Evolutionary conservation across 495 filamentous ascomycete species (phyloP).

Genomic region (Aspergillus saccharolyticus): DNA sequence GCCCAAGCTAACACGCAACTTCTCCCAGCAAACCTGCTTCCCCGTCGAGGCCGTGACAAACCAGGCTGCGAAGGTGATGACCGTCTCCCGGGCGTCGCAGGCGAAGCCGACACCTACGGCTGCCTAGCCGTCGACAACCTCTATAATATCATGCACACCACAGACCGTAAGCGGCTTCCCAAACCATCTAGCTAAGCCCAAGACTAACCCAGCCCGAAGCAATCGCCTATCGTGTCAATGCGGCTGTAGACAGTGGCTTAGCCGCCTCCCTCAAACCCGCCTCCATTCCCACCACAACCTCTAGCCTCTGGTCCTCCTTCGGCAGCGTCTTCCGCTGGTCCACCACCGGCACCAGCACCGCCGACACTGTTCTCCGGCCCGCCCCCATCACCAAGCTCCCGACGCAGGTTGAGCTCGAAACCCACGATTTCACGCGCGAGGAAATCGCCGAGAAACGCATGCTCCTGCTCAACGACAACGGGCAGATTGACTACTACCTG

Average conservation of each 20-base stretch:
- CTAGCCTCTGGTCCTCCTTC: constrained; percentile 61
- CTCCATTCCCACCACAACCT: constrained; percentile 66
- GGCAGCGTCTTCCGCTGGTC: constrained; percentile 57
- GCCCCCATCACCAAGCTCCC: constrained; percentile 63
- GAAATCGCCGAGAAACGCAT: constrained; percentile 89
- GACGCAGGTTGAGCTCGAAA: constrained; percentile 88
- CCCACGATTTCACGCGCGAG: constrained; percentile 89
- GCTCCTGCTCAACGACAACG: constrained; percentile 86
- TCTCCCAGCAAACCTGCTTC: constrained; percentile 59
- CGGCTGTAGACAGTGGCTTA: constrained; percentile 76
- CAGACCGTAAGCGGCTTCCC: constrained; percentile 48
- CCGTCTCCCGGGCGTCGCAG: constrained; percentile 59
- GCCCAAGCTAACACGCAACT: constrained; percentile 6
- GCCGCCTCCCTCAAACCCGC: constrained; percentile 70
- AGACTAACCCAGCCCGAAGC: constrained; percentile 47
- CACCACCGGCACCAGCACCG: constrained; percentile 25
- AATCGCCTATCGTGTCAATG: constrained; percentile 89
- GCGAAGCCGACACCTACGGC: constrained; percentile 72
- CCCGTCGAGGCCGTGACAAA: constrained; percentile 70
- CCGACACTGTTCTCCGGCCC: constrained; percentile 20
- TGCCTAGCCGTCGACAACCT: constrained; percentile 93
- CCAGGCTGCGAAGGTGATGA: constrained; percentile 65
- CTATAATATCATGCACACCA: constrained; percentile 81
- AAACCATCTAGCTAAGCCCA: not conserved
- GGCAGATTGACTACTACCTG: constrained; percentile 86